A percentile compares a stretch with the other conserved stretches of the same genome.
These are phyloP conservation scores for Dysphania ambrosioides DNA, from an alignment of 148 eudicot species.

Conservation along the genomic window DNA sequence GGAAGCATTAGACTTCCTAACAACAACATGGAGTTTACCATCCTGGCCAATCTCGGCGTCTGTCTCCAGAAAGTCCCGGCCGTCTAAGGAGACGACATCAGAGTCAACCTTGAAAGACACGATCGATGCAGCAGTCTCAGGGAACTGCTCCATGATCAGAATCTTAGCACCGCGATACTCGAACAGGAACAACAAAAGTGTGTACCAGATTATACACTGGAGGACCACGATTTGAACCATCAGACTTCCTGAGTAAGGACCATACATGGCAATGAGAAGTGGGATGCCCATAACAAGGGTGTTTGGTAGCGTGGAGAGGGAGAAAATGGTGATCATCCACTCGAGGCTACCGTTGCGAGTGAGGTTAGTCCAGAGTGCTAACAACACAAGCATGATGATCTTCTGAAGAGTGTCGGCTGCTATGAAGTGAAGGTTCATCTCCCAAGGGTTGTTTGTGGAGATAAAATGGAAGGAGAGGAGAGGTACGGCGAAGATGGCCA, in stretches of 20 bases:
- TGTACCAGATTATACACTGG: slow-evolving; percentile 81
- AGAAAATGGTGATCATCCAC: slow-evolving; percentile 71
- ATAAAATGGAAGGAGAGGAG: slow-evolving; percentile 75
- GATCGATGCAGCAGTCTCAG: slow-evolving; percentile 79
- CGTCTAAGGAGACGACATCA: slow-evolving; percentile 78
- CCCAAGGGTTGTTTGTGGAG: slow-evolving; percentile 58
- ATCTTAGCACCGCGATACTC: slow-evolving; percentile 79
- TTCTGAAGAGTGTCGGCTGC: slow-evolving; percentile 79
- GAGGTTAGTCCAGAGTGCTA: slow-evolving; percentile 53
- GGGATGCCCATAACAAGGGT: slow-evolving; percentile 89
- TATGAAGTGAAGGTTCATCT: slow-evolving; percentile 61
- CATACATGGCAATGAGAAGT: slow-evolving; percentile 68
- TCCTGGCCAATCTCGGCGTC: slow-evolving; percentile 75
- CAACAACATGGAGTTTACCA: slow-evolving; percentile 76
- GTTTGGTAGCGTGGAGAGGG: slow-evolving; percentile 66
- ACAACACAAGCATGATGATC: slow-evolving; percentile 42
- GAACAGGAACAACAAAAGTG: slow-evolving; percentile 54
- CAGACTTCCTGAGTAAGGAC: slow-evolving; percentile 41
- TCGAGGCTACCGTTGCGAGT: slow-evolving; percentile 52
- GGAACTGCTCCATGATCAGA: slow-evolving; percentile 75
- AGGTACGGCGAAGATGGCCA: slow-evolving; percentile 72
- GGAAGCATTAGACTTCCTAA: slow-evolving; percentile 77
- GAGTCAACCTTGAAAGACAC: slow-evolving; percentile 79
- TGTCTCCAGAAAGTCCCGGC: slow-evolving; percentile 66
- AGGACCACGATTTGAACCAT: slow-evolving; percentile 80